These are phyloP conservation scores for Saturnispora galanensis DNA, from an alignment of 805 yeast species.

Conservation along the genomic window DNA sequence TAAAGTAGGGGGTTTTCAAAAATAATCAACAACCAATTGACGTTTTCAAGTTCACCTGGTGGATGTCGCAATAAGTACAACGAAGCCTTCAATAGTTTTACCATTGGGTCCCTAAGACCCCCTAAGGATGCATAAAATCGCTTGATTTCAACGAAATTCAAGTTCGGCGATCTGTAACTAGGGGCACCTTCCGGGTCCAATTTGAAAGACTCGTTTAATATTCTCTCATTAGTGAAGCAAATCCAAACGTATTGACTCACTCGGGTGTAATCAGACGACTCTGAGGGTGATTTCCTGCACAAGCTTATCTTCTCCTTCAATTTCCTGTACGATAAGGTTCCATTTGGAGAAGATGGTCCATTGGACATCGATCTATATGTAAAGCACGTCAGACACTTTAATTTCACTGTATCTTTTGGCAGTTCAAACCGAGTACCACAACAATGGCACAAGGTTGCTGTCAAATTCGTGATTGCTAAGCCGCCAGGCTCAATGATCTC, in stretches of 20 bases:
- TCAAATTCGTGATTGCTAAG: too few relatives aligned
- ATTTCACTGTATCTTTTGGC: too few relatives aligned
- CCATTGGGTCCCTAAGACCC: conserved; percentile 46
- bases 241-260: conserved; percentile 7
- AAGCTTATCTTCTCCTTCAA: too few relatives aligned
- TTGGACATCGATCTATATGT: too few relatives aligned
- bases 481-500: too few relatives aligned
- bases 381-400: too few relatives aligned
- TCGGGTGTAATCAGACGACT: too few relatives aligned
- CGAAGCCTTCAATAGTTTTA: conserved; percentile 42
- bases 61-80: conserved; percentile 45
- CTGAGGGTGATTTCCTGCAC: too few relatives aligned
- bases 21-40: conserved; percentile 54
- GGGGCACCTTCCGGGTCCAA: conserved; percentile 19
- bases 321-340: too few relatives aligned
- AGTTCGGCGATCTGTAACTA: conserved; percentile 35
- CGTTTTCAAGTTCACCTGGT: conserved; percentile 28
- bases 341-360: too few relatives aligned
- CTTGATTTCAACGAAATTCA: conserved; percentile 40
- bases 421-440: too few relatives aligned
- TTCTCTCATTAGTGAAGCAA: conserved; percentile 37
- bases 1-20: conserved; percentile 59
- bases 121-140: conserved; percentile 37
- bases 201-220: conserved; percentile 49
- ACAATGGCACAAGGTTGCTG: too few relatives aligned